phyloP scores from a whole-genome alignment of 2,329 filamentous ascomycete genomes.

The Scopulariopsis brevicaulis region DNA sequence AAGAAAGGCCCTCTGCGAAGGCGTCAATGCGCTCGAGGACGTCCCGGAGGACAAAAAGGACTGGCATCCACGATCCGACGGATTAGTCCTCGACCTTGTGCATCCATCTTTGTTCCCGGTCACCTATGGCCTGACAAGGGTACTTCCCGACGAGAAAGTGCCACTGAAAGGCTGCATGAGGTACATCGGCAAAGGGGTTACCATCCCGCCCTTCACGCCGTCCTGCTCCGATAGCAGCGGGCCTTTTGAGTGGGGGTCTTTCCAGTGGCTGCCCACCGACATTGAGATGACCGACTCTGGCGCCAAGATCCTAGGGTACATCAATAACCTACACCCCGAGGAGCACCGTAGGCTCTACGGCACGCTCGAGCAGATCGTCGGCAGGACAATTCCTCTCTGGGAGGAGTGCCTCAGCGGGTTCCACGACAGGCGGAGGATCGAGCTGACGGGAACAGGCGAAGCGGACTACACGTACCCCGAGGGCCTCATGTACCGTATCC shows the following conservation, averaged over 20 bases:
- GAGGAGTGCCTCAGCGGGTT: background rate
- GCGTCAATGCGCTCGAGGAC: slow-evolving; percentile 35
- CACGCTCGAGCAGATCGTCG: slow-evolving; percentile 23
- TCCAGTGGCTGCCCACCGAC: slow-evolving; percentile 38
- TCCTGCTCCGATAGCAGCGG: background rate
- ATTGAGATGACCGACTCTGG: slow-evolving; percentile 25
- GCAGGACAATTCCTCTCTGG: background rate
- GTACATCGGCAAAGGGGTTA: slow-evolving; percentile 18
- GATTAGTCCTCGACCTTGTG: slow-evolving; percentile 48
- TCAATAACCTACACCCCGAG: slow-evolving; percentile 40
- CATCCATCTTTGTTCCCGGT: slow-evolving; percentile 54
- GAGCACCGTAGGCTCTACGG: slow-evolving; percentile 24
- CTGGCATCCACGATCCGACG: slow-evolving; percentile 48
- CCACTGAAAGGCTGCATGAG: slow-evolving; percentile 24
- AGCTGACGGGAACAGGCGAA: background rate
- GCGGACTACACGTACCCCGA: slow-evolving; percentile 1
- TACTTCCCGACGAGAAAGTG: slow-evolving; percentile 15
- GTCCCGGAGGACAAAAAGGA: slow-evolving; percentile 38
- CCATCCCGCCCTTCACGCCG: background rate
- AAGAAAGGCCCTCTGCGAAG: slow-evolving; percentile 24
- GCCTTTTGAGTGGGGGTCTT: slow-evolving; percentile 13
- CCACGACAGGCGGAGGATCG: background rate
- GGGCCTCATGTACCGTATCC: slow-evolving; percentile 1
- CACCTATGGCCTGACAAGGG: slow-evolving; percentile 34
- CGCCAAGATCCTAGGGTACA: slow-evolving; percentile 33